Conservation (phyloP, 106 monocot genomes). For the Acorus gramineus region DNA sequence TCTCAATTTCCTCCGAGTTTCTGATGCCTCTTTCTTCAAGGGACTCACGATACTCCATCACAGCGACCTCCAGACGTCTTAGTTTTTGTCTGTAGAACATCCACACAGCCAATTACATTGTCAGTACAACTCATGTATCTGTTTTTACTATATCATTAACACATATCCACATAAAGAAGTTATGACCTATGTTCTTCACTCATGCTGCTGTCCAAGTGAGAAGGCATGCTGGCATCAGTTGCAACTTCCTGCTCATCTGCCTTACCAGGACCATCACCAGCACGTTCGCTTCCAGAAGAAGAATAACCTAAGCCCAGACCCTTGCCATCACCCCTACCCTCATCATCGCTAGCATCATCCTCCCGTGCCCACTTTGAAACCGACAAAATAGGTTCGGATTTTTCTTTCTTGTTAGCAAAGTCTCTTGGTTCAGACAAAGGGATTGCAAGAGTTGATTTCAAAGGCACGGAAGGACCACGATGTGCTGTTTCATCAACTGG, state of each 20-base stretch:
- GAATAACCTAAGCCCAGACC: slow-evolving; percentile 73
- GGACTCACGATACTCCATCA: slow-evolving; percentile 89
- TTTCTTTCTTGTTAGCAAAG: slow-evolving; percentile 35
- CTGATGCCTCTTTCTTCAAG: slow-evolving; percentile 74
- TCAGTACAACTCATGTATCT: not conserved
- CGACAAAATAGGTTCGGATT: slow-evolving; percentile 48
- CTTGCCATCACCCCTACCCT: slow-evolving; percentile 41
- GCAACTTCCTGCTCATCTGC: slow-evolving; percentile 24
- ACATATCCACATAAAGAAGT: not conserved
- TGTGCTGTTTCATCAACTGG: slow-evolving; percentile 17
- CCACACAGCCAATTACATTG: not conserved
- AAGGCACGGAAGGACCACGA: slow-evolving; percentile 12
- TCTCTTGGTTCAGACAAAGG: slow-evolving; percentile 23
- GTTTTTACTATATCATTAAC: not conserved
- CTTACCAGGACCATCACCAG: slow-evolving; percentile 32
- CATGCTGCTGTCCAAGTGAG: slow-evolving; percentile 43
- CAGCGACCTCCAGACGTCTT: slow-evolving; percentile 88
- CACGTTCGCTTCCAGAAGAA: slow-evolving; percentile 78
- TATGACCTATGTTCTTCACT: slow-evolving; percentile 82
- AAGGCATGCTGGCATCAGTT: slow-evolving; percentile 18
- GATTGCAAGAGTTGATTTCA: slow-evolving; percentile 16
- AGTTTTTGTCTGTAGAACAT: slow-evolving; percentile 63
- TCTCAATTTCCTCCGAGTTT: slow-evolving; percentile 78
- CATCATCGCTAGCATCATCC: slow-evolving; percentile 78
- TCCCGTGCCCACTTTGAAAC: slow-evolving; percentile 91